Base-by-base conservation (phyloP, 192 early-diverging fungal species). In the Nowakowskiella sp. region DNA sequence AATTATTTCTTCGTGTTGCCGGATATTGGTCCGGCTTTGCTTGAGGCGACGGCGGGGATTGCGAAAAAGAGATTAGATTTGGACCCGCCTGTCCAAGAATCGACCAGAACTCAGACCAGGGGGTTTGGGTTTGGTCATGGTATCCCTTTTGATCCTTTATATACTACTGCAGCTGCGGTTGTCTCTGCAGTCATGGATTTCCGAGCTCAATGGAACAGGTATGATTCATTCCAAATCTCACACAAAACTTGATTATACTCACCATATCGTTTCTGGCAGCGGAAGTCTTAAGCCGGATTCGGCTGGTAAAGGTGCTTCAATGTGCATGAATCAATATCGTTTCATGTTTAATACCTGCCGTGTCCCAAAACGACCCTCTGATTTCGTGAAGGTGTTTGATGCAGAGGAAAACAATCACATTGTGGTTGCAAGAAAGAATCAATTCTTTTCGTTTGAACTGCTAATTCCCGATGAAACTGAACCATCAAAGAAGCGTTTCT, bases 1-100 rank as follows among this genome's bases (percentile, higher is more conserved):
- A 90, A 85, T 60, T 99, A 99, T 81, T 99, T 96, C 61, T 99
- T 87, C 71, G 77, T 39, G 36, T 39, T 39, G 13, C 36, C 36
- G 36, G 36, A 39, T 39, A 19, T 39, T 13, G 13, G 13, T 19
- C 13, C 19, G 13, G 36, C 13, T 39, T 13, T 13, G 36, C 36
- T 39, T 19, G 36, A 19, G 36, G 13, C 36, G 13, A 13, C 36
- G 36, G 13, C 36, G 36, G 19, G 36, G 19, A 19, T 19, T 19
- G 36, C n/a, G n/a, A n/a, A n/a, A n/a, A n/a, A n/a, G n/a, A n/a
- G n/a, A n/a, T n/a, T n/a, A n/a, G n/a, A n/a, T n/a, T 39, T 39
- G 36, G 13, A 19, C 13, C 36, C 36, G 36, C 36, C 19, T 19
- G 13, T 13, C 19, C 19, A 13, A 19, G 13, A 39, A 13, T 39